A percentile compares a stretch with the other conserved stretches of the same genome.
Evolutionary conservation across 1,284 basidiomycete species (phyloP).

Genomic region (Irpex rosettiformis): DNA sequence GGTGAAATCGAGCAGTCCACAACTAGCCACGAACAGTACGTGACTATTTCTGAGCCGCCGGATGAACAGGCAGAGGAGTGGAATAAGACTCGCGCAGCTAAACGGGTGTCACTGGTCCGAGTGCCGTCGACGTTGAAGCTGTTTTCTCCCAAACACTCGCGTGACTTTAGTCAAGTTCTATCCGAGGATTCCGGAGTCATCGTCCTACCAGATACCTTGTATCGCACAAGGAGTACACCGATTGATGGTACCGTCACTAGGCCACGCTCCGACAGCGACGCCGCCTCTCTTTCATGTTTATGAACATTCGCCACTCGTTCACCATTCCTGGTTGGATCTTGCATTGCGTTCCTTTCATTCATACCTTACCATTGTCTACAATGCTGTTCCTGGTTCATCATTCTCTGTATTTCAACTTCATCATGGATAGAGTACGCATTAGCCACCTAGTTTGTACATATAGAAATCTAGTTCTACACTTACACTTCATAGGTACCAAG

Average conservation of each 20-base stretch:
- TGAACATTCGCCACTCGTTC: conserved; percentile 6
- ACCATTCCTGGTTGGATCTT: neutral
- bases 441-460: conserved; percentile 9
- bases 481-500: neutral
- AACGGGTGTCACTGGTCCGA: conserved; percentile 77
- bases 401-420: conserved; percentile 6
- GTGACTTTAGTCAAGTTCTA: conserved; percentile 7
- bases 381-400: conserved; percentile 11
- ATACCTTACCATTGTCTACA: conserved; percentile 3
- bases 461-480: conserved; percentile 3
- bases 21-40: conserved; percentile 42
- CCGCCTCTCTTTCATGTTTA: neutral
- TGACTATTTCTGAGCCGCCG: conserved; percentile 38
- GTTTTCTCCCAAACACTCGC: conserved; percentile 26
- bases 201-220: conserved; percentile 1
- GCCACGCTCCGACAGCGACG: conserved; percentile 7
- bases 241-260: conserved; percentile 5
- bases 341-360: neutral
- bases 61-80: conserved; percentile 79
- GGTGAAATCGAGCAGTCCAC: conserved; percentile 12
- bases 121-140: conserved; percentile 56
- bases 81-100: conserved; percentile 79
- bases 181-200: conserved; percentile 13
- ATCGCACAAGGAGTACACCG: conserved; percentile 7
- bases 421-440: neutral